phyloP scores from a whole-genome alignment of 1,284 basidiomycete genomes.

The Blastosporella zonata region DNA sequence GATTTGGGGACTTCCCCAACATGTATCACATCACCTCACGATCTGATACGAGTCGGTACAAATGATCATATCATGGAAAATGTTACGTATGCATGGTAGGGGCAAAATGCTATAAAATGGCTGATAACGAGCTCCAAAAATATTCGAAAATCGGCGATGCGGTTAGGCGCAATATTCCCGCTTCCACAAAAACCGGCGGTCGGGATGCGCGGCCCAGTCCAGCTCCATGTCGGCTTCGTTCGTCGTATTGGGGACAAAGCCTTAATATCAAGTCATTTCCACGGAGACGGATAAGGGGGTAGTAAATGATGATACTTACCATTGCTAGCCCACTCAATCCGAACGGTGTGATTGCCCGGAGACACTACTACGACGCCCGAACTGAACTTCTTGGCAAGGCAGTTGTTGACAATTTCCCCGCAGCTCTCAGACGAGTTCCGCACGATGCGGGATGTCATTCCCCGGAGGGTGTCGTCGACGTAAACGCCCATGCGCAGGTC shows the following conservation, averaged over 20 bases:
- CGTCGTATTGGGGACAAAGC: slow-evolving; percentile 5
- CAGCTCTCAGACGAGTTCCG: slow-evolving; percentile 21
- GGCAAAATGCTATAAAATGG: too few species aligned
- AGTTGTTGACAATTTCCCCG: slow-evolving; percentile 18
- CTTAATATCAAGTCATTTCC: neutral
- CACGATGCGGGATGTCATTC: slow-evolving; percentile 20
- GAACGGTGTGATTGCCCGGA: slow-evolving; percentile 22
- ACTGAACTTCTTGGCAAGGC: slow-evolving; percentile 19
- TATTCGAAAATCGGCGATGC: too few species aligned
- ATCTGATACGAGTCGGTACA: too few species aligned
- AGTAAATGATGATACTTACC: slow-evolving; percentile 6
- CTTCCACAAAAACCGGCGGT: slow-evolving; percentile 20
- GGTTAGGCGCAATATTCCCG: slow-evolving; percentile 13
- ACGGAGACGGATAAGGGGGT: neutral
- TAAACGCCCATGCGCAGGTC: slow-evolving; percentile 22
- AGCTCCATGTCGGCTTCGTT: slow-evolving; percentile 10
- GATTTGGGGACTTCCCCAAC: too few species aligned
- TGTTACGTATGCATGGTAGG: too few species aligned
- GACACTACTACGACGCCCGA: slow-evolving; percentile 19
- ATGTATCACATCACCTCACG: too few species aligned
- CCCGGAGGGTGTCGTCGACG: slow-evolving; percentile 19
- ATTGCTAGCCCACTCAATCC: slow-evolving; percentile 21
- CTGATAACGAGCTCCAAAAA: too few species aligned
- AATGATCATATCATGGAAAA: too few species aligned
- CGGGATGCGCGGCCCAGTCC: slow-evolving; percentile 18